A percentile compares a stretch with the other conserved stretches of the same genome.
Evolutionary conservation across 139 green algal genomes (phyloP).

Genomic region (Chlorella sorokiniana): DNA sequence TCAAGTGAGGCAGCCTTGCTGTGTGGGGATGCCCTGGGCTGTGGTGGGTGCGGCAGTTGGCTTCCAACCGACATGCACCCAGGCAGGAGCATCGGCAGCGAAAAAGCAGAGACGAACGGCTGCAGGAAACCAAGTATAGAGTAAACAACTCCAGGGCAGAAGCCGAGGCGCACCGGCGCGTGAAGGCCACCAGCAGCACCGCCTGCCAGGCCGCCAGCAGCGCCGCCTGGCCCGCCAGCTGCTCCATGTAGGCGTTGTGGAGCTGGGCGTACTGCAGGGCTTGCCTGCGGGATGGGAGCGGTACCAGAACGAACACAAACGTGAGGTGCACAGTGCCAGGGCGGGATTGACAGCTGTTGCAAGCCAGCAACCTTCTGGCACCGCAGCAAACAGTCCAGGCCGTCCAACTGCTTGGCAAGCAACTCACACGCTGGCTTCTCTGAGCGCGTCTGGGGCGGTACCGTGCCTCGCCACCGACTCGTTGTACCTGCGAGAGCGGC

Average conservation of each 20-base stretch:
- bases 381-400: not conserved
- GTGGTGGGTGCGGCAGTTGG: not conserved
- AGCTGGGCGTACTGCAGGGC: slow-evolving; percentile 58
- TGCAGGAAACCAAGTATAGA: not conserved
- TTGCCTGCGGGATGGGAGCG: not conserved
- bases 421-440: slow-evolving; percentile 47
- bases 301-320: too few species aligned
- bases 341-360: not conserved
- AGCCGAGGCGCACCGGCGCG: not conserved
- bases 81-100: not conserved
- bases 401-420: not conserved
- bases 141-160: not conserved
- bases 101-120: not conserved
- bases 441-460: slow-evolving; percentile 37
- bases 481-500: slow-evolving; percentile 23
- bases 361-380: not conserved
- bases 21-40: not conserved
- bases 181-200: slow-evolving; percentile 28
- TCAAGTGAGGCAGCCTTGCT: too few species aligned
- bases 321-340: not conserved
- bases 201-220: slow-evolving; percentile 58
- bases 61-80: not conserved
- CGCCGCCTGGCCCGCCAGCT: slow-evolving; percentile 47
- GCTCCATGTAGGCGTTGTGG: slow-evolving; percentile 63
- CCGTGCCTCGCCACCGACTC: slow-evolving; percentile 33